Base-by-base conservation (phyloP, 1,284 basidiomycete genomes). In the Malassezia globosa region DNA sequence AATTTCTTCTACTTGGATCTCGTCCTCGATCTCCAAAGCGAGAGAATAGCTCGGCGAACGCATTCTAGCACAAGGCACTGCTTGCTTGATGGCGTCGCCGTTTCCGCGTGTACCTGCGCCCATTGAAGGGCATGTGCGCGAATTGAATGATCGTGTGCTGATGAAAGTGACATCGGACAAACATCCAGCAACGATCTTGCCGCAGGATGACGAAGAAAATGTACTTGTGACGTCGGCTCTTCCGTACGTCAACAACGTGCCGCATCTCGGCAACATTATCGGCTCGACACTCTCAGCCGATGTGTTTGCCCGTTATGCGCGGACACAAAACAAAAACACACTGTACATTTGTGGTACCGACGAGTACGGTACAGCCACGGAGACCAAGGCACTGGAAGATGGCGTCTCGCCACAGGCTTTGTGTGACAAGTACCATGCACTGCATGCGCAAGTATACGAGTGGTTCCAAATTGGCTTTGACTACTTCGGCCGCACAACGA, bases 201-300 rank as follows among this genome's bases (percentile, higher is more conserved):
- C 67, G 21, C 55, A 56, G 26, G 51, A 61, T n/a, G 59, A 55
- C 42, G 55, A 68, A 48, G 37, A 56, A 27, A 70, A 70, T 57
- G 51, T 95, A 42, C 77, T 99, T 34, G 83, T 97, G 69, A 96
- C 94, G 7, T 95, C 89, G 51, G 92, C 94, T 31, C 75, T 99
- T 46, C 94, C 94, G 11, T 99, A 75, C 72, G 96, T 94, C 73
- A 99, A 99, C 75, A 99, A 97, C 69, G 92, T 96, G 13, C 94
- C 94, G 21, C 94, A 99, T 77, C 80, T 99, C 42, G 92, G 92
- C 39, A 97, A 97, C 74, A 94, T 97, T 72, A 96, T 99, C 67
- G 94, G 94, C 60, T 95, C 86, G 61, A 85, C 82, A 11, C 78
- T 96, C 33, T 92, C 88, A 62, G 90, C 92, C 7, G 94, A 99